Base-by-base conservation (phyloP, 2,329 filamentous ascomycete genomes). In the Apiospora phragmitis region DNA sequence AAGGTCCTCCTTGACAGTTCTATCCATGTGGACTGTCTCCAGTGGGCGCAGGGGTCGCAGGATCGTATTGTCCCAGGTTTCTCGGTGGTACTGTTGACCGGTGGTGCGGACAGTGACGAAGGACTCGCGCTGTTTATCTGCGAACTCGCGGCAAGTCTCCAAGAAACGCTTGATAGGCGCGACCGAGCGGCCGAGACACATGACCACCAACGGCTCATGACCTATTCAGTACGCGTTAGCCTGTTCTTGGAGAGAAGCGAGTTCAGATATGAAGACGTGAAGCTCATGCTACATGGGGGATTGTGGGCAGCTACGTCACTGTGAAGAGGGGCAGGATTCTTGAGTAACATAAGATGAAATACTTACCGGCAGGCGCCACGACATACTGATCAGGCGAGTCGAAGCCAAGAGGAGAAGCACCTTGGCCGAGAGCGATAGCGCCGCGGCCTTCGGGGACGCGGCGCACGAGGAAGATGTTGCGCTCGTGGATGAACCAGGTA, bases 1-100 rank as follows among this genome's bases (percentile, higher is more conserved):
- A 41, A 94, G 89, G n/a, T 85, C 84, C 71, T 90, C 86, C 75
- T 93, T 92, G n/a, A 76, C 72, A 29, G 75, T 72, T 55, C 80
- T 78, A 42, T 83, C 80, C 41, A 83, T 79, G 49, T 82, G 78
- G 0, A 83, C 77, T 3, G 81, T 81, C 38, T 81, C 77, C 7
- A 83, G 72, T 1, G 78, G 76, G 21, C 80, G 77, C 4, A 79
- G 71, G 1, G 79, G 78, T 4, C 79, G 78, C 26, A 81, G 74
- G 3, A 82, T 80, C 16, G 79, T 80, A 0, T 79, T 77, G 32
- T 81, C 77, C 81, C 82, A 84, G 1, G 73, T 71, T 12, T 77
- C 76, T 1, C 75, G 74, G 16, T 77, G 71, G 69, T 73, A 75
- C 4, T 72, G 66, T 38, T 71, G 73, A 68, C 80, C 78, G 47